These are phyloP conservation scores for Pythium dissotocum DNA, from an alignment of 352 stramenopile genomes.

Conservation along the genomic window DNA sequence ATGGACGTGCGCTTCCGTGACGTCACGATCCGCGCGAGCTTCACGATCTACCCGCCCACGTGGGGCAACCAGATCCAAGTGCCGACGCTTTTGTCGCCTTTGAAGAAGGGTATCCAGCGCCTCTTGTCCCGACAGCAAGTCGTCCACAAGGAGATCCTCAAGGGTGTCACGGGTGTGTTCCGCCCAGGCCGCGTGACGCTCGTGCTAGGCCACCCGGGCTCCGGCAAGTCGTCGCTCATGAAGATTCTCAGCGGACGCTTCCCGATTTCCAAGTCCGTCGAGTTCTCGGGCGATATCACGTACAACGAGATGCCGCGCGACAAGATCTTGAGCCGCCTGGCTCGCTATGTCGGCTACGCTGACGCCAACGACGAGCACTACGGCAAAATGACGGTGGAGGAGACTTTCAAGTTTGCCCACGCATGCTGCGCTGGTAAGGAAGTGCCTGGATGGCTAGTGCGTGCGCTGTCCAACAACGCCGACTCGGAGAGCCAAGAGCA, in stretches of 20 bases:
- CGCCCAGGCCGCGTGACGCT: slow-evolving; percentile 50
- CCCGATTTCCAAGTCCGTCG: slow-evolving; percentile 45
- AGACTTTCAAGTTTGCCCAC: slow-evolving; percentile 60
- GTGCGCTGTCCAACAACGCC: slow-evolving; percentile 34
- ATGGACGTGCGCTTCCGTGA: slow-evolving; percentile 58
- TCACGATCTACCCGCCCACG: slow-evolving; percentile 19
- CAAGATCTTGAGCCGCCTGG: slow-evolving; percentile 33
- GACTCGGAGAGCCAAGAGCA: slow-evolving; percentile 37
- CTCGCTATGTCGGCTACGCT: slow-evolving; percentile 49
- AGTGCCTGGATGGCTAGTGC: slow-evolving; percentile 43
- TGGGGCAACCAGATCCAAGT: slow-evolving; percentile 24
- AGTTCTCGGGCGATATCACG: slow-evolving; percentile 40
- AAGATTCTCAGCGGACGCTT: slow-evolving; percentile 59
- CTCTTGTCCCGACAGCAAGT: slow-evolving; percentile 26
- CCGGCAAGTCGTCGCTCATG: slow-evolving; percentile 45
- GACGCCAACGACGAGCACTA: slow-evolving; percentile 52
- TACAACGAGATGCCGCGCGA: slow-evolving; percentile 46
- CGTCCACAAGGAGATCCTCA: slow-evolving; percentile 53
- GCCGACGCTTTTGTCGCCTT: slow-evolving; percentile 40
- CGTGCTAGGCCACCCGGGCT: slow-evolving; percentile 48
- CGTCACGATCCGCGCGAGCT: slow-evolving; percentile 41
- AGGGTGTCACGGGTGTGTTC: slow-evolving; percentile 46
- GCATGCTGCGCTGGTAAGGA: slow-evolving; percentile 37
- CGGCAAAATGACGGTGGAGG: slow-evolving; percentile 45
- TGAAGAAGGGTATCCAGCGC: slow-evolving; percentile 31